Conservation (phyloP, 176 grass and related monocot genomes). For the Raddia guianensis region DNA sequence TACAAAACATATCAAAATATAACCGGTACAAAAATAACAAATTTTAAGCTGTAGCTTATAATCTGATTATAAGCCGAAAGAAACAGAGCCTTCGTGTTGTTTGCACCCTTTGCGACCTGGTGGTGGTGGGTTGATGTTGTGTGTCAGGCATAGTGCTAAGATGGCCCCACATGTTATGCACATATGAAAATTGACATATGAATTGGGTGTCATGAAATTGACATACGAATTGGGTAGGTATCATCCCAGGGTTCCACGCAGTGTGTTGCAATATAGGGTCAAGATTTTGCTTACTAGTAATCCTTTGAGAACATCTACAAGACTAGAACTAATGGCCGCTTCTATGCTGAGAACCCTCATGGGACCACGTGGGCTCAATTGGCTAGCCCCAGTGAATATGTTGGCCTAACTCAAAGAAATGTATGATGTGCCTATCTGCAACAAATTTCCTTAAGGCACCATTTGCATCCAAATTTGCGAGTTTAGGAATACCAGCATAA, state of each 20-base stretch:
- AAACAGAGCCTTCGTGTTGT: no score
- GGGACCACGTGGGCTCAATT: neutral
- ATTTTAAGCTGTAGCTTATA: no score
- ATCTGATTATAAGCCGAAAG: no score
- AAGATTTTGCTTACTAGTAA: neutral
- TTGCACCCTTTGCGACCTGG: neutral
- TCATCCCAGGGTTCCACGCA: neutral
- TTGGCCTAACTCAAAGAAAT: neutral
- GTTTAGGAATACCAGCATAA: neutral
- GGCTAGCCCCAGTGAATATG: neutral
- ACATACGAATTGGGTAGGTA: neutral
- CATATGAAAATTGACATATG: no score
- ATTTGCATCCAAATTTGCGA: neutral
- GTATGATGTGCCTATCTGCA: neutral
- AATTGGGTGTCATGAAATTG: no score
- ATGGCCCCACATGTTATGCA: no score
- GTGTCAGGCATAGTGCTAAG: neutral
- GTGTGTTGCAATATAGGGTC: neutral
- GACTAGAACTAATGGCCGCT: neutral
- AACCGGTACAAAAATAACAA: no score
- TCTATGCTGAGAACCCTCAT: neutral
- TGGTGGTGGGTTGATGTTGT: neutral
- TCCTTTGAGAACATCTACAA: neutral
- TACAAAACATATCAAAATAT: no score
- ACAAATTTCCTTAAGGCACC: neutral